A percentile compares a stretch with the other conserved stretches of the same genome.
Conservation (phyloP, 495 filamentous ascomycete species). For the Astrocystis sublimbata region DNA sequence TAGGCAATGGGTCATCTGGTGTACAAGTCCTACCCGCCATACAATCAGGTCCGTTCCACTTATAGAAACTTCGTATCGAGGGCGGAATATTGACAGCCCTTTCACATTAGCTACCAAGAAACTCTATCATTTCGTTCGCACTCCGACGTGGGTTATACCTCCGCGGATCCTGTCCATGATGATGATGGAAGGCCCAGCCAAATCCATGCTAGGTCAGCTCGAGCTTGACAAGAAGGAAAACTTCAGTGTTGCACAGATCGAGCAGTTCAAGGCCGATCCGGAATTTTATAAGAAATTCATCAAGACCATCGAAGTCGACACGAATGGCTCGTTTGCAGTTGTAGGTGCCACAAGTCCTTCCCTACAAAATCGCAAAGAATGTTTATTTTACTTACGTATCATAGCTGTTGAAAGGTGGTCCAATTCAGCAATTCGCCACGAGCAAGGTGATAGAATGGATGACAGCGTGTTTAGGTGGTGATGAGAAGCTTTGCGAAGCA, state of each 20-base stretch:
- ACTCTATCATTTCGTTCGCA: constrained; percentile 53
- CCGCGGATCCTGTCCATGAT: constrained; percentile 50
- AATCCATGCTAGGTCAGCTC: constrained; percentile 28
- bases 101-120: constrained; percentile 44
- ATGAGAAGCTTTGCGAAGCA: constrained; percentile 43
- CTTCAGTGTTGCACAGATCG: constrained; percentile 44
- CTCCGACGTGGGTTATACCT: constrained; percentile 67
- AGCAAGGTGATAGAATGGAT: constrained; percentile 31
- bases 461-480: constrained; percentile 29
- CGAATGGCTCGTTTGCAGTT: constrained; percentile 29
- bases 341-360: constrained; percentile 17
- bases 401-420: constrained; percentile 40
- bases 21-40: constrained; percentile 65
- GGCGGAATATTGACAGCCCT: constrained; percentile 24
- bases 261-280: constrained; percentile 43
- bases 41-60: constrained; percentile 49
- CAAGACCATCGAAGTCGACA: constrained; percentile 29
- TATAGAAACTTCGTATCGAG: constrained; percentile 40
- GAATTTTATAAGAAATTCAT: constrained; percentile 31
- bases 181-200: constrained; percentile 38
- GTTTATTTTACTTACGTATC: constrained; percentile 25
- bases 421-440: constrained; percentile 25
- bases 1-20: constrained; percentile 60
- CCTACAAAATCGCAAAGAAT: not conserved
- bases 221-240: constrained; percentile 37